These are phyloP conservation scores for Didymella keratinophila DNA, from an alignment of 2,329 filamentous ascomycete genomes.

Conservation along the genomic window DNA sequence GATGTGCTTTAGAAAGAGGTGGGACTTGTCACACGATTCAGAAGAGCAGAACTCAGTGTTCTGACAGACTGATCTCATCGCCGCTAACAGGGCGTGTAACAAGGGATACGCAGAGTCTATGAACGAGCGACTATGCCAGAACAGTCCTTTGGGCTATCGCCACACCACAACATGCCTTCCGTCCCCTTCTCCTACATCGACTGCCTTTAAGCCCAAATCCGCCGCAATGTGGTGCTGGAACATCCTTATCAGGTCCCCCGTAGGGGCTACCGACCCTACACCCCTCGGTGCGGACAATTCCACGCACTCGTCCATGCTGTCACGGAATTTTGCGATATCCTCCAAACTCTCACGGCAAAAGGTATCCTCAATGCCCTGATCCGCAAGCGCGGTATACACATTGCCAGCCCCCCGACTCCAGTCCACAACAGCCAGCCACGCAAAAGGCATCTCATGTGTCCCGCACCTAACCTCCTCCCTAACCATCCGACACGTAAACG, in stretches of 20 bases:
- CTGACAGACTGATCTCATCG: background rate
- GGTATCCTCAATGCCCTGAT: background rate
- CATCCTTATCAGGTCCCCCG: background rate
- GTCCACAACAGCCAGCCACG: background rate
- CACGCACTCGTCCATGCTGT: background rate
- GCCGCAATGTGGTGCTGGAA: slow-evolving; percentile 9
- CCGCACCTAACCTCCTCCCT: background rate
- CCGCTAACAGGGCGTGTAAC: background rate
- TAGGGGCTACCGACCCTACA: no score
- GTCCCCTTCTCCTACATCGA: background rate
- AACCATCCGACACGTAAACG: background rate
- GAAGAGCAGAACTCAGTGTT: background rate
- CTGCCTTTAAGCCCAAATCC: slow-evolving; percentile 4
- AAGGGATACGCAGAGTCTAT: background rate
- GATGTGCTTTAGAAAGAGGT: background rate
- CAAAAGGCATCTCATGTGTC: background rate
- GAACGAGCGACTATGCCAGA: background rate
- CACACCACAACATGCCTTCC: slow-evolving; percentile 6
- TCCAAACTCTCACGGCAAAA: background rate
- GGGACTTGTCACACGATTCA: background rate
- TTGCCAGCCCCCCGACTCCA: slow-evolving; percentile 1
- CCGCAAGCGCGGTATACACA: background rate
- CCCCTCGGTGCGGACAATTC: background rate
- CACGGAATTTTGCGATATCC: background rate
- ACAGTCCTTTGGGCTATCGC: background rate